phyloP scores from a whole-genome alignment of 2,329 filamentous ascomycete species.

The Bertia moriformis region DNA sequence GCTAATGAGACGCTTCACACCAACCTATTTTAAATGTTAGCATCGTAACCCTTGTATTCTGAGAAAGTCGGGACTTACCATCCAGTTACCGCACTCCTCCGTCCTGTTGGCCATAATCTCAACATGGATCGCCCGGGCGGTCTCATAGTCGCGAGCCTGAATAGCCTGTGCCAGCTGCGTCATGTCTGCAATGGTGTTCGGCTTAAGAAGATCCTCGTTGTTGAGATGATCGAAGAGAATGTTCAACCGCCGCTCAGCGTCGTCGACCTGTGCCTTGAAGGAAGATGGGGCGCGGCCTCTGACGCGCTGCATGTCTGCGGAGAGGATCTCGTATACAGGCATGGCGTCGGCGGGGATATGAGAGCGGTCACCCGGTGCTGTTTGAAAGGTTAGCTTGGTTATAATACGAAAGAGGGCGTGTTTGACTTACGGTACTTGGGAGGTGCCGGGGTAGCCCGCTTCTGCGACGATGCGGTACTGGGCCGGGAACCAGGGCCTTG shows the following conservation, averaged over 20 bases:
- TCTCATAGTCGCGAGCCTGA: constrained; percentile 53
- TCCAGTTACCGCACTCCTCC: constrained; percentile 74
- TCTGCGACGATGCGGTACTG: constrained; percentile 15
- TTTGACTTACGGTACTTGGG: not conserved
- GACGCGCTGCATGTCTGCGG: constrained; percentile 74
- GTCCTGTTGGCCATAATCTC: constrained; percentile 65
- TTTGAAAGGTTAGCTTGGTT: not conserved
- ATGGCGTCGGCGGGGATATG: constrained; percentile 71
- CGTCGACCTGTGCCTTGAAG: constrained; percentile 78
- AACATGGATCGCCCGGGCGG: constrained; percentile 54
- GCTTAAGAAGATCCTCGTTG: constrained; percentile 78
- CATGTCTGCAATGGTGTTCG: constrained; percentile 60
- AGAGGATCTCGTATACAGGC: constrained; percentile 68
- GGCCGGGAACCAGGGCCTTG: constrained; percentile 30
- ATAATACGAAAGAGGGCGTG: not conserved
- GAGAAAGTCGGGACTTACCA: constrained; percentile 43
- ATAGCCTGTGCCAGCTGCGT: constrained; percentile 50
- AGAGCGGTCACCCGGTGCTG: constrained; percentile 61
- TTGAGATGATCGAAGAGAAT: constrained; percentile 96
- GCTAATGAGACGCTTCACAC: constrained; percentile 62
- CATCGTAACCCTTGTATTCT: too few species aligned
- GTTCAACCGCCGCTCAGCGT: constrained; percentile 82
- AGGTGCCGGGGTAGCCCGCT: not conserved
- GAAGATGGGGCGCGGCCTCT: constrained; percentile 72
- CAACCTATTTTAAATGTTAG: constrained; percentile 41